These are phyloP conservation scores for Zymoseptoria passerinii DNA, from an alignment of 2,329 filamentous ascomycete species.

Conservation along the genomic window DNA sequence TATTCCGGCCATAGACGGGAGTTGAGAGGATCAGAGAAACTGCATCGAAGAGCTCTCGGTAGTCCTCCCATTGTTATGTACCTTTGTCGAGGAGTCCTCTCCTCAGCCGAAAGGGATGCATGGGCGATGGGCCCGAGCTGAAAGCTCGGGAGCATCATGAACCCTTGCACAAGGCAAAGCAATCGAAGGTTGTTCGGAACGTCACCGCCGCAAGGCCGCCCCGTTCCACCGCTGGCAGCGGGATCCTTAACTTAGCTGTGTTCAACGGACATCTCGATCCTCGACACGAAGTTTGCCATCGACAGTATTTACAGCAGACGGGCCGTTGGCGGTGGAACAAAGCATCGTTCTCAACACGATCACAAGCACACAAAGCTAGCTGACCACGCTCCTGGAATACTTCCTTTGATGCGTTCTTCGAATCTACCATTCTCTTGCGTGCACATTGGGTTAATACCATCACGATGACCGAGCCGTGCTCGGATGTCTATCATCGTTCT, in stretches of 20 bases:
- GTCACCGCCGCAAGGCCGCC: background rate
- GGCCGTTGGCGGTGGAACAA: background rate
- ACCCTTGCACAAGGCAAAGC: background rate
- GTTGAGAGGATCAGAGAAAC: conserved; percentile 4
- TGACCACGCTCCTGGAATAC: background rate
- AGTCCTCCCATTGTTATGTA: background rate
- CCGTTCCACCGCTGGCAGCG: background rate
- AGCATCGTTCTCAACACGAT: background rate
- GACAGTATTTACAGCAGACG: background rate
- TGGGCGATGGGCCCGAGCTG: background rate
- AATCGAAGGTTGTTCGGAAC: background rate
- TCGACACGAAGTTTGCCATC: background rate
- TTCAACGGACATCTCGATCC: background rate
- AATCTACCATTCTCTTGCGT: background rate
- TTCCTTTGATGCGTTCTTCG: background rate
- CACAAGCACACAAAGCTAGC: background rate
- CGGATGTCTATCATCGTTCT: background rate
- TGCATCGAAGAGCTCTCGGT: conserved; percentile 15
- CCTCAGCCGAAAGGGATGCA: background rate
- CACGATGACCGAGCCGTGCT: background rate
- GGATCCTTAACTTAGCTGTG: background rate
- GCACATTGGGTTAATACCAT: background rate
- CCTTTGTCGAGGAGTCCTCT: background rate
- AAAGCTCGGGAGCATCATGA: background rate
- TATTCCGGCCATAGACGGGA: conserved; percentile 10